These are phyloP conservation scores for Hypoxylon sp. DNA, from an alignment of 2,329 filamentous ascomycete species.

Conservation along the genomic window DNA sequence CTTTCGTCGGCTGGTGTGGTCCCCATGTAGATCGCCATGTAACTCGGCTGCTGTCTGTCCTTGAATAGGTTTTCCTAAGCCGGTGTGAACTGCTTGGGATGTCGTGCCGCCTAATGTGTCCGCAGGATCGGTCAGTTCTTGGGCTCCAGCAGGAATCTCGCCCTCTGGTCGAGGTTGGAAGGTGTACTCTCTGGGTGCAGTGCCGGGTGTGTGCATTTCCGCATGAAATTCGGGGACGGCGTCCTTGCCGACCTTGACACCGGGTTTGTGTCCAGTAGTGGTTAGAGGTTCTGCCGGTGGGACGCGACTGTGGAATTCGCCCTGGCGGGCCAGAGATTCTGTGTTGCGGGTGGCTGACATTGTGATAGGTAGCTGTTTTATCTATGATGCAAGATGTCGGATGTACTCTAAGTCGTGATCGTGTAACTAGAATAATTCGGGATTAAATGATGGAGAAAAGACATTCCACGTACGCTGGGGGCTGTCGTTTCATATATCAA, in stretches of 20 bases:
- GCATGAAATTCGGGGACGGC: slow-evolving; percentile 74
- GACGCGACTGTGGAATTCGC: slow-evolving; percentile 69
- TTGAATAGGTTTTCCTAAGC: slow-evolving; percentile 61
- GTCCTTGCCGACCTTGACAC: slow-evolving; percentile 73
- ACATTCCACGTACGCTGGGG: background rate
- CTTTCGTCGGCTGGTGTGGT: slow-evolving; percentile 54
- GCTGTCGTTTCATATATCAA: slow-evolving; percentile 28
- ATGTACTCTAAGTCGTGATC: background rate
- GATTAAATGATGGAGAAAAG: background rate
- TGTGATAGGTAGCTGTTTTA: slow-evolving; percentile 4
- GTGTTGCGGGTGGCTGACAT: slow-evolving; percentile 60
- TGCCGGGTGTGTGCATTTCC: slow-evolving; percentile 72
- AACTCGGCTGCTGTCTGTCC: slow-evolving; percentile 61
- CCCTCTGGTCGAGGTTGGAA: slow-evolving; percentile 59
- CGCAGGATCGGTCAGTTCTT: slow-evolving; percentile 51
- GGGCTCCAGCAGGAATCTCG: slow-evolving; percentile 58
- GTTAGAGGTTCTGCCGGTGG: slow-evolving; percentile 67
- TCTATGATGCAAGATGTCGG: background rate
- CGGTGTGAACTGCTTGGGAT: slow-evolving; percentile 61
- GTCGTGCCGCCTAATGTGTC: slow-evolving; percentile 63
- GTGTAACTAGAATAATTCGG: background rate
- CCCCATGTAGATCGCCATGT: slow-evolving; percentile 53
- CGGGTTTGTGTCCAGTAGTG: slow-evolving; percentile 72
- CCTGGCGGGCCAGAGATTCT: slow-evolving; percentile 68
- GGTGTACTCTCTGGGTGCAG: slow-evolving; percentile 67